Base-by-base conservation (phyloP, 257 asterid genomes). In the Craterostigma plantagineum region DNA sequence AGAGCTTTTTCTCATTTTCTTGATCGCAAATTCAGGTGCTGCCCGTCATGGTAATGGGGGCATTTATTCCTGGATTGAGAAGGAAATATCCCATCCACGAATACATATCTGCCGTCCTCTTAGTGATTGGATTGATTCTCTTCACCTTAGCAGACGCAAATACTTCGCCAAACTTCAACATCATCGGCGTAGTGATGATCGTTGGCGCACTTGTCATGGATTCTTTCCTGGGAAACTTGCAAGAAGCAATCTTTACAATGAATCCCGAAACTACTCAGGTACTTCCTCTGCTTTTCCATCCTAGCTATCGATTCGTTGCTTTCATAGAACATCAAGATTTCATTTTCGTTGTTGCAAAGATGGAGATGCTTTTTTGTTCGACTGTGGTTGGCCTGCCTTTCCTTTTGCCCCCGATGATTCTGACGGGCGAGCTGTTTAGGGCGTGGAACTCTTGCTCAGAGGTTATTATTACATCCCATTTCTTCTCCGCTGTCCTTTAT, bases 41-140 rank as follows among this genome's bases (percentile, higher is more conserved):
- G 7, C 94, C 94, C 0, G 94, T 86, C 51, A 86, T 86, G 97
- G 71, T 86, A 49, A 82, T 86, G 97, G 95, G 95, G 0, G 81
- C 97, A 2, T 81, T 86, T 57, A 78, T 86, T 53, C 97, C 85
- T 0, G 94, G 97, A 4, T 59, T 82, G 70, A 81, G 93, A 60
- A 68, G 97, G 60, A 86, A 81, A 69, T 86, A 86, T 58, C 90
- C 93, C 0, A 11, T 60, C 18, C 92, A 86, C 37, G 97, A 81
- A 56, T 86, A 86, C 49, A 53, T 81, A 7, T 86, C 97, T 0
- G 95, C 97, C 1, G 3, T 74, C 12, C 90, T 81, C 42, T 67
- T 81, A 1, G 95, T 86, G 3, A 34, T 63, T 7, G 97, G 95
- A 10, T 52, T 82, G 45, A 76, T 87, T 47, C 65, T 82, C 52